Evolutionary conservation across 78 protist genomes (phyloP), one percentile per base, ranked within the genome.

Genomic region (Guillardia theta): DNA sequence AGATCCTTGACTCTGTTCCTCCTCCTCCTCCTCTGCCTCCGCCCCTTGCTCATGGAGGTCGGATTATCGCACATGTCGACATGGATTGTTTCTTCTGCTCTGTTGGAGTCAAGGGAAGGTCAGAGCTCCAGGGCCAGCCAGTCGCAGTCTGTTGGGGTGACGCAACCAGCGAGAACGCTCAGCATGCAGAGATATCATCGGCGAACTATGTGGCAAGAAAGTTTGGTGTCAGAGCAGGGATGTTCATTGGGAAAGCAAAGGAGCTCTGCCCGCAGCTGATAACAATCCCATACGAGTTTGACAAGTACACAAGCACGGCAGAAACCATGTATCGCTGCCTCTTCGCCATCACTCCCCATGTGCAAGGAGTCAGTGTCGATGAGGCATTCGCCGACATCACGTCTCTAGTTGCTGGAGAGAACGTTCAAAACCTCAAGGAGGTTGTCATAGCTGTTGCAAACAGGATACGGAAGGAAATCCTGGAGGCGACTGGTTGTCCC

Each of bases 81-180:
- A 93, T 93, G 94, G 94, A 93, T 90, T 93, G 94, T 76, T 93
- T 93, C 94, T 93, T 93, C 48, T 48, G 64, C 77, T 93, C 94
- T 1, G 94, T 93, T 22, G 94, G 92, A 15, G 90, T 37, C 41
- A 36, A 36, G 36, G 83, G 43, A 37, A 36, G 48, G 45, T 90
- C 94, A 0, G 90, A 22, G 53, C 80, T 93, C 36, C 33, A 0
- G 0, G 92, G 94, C 22, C 44, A 48, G 37, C 94, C 94, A n/a
- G 46, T 93, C 19, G 94, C 94, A 0, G 90, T 93, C 27, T 18
- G 64, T 9, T 92, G 94, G 94, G 41, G 83, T 4, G 41, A 70
- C 41, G 83, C 83, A 24, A 22, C 30, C 54, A 24, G 54, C 45
- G 64, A 47, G 1, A n/a, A 47, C 36, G 39, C 41, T 27, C 4